phyloP scores from a whole-genome alignment of 2,329 filamentous ascomycete species.

The Fusarium neocosmosporiellum region DNA sequence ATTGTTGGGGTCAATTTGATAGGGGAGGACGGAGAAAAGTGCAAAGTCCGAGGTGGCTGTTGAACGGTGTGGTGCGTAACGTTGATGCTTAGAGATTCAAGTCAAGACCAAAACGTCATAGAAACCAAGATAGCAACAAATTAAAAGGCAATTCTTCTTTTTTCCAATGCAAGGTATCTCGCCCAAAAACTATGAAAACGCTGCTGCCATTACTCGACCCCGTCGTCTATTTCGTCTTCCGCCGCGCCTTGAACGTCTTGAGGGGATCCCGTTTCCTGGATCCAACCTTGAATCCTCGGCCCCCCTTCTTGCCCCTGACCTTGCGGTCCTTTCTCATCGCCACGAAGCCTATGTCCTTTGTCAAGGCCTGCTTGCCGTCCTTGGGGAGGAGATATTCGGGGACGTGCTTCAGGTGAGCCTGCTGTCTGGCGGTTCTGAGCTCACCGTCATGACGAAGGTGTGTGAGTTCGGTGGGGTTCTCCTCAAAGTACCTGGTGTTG shows the following conservation, averaged over 20 bases:
- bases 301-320: constrained; percentile 59
- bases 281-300: constrained; percentile 59
- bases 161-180: constrained; percentile 35
- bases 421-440: constrained; percentile 82
- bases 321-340: constrained; percentile 70
- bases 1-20: neutral
- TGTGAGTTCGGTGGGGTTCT: constrained; percentile 89
- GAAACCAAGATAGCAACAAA: neutral
- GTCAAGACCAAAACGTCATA: neutral
- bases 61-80: neutral
- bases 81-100: neutral
- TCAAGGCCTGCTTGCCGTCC: constrained; percentile 77
- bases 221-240: constrained; percentile 54
- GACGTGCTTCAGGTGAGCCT: constrained; percentile 92
- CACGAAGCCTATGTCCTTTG: constrained; percentile 80
- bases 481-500: constrained; percentile 80
- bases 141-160: constrained; percentile 1
- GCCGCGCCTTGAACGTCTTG: constrained; percentile 83
- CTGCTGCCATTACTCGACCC: constrained; percentile 10
- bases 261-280: constrained; percentile 83
- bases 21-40: neutral
- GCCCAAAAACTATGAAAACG: constrained; percentile 22
- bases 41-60: neutral
- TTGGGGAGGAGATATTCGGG: constrained; percentile 91
- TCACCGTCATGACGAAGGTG: constrained; percentile 93